Conservation (phyloP, 768 basidiomycete species). For the Trametes cinnabarina region DNA sequence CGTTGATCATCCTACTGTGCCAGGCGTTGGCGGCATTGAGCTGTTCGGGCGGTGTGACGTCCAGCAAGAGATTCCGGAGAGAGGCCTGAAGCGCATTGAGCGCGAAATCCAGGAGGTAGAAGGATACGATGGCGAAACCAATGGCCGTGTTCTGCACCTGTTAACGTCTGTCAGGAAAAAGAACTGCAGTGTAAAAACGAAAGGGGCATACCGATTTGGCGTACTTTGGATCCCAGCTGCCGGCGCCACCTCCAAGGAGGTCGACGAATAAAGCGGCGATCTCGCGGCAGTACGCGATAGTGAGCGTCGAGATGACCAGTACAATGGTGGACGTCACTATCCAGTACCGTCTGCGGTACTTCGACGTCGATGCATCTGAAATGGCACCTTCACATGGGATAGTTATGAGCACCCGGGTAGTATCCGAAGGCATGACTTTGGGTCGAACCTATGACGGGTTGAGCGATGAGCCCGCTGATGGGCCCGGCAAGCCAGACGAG, state of each 20-base stretch:
- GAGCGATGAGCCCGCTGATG: slow-evolving; percentile 91
- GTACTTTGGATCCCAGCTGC: slow-evolving; percentile 84
- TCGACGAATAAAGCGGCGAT: slow-evolving; percentile 76
- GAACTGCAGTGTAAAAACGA: neutral
- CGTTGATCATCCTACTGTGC: slow-evolving; percentile 94
- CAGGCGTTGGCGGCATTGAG: slow-evolving; percentile 95
- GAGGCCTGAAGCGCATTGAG: slow-evolving; percentile 94
- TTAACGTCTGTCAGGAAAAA: neutral
- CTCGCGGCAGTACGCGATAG: slow-evolving; percentile 79
- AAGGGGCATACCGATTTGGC: slow-evolving; percentile 49
- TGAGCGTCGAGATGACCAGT: slow-evolving; percentile 73
- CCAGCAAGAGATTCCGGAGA: slow-evolving; percentile 88
- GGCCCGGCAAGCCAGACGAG: slow-evolving; percentile 96
- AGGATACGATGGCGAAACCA: slow-evolving; percentile 80
- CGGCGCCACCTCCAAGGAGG: slow-evolving; percentile 67
- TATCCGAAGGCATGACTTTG: too few species aligned
- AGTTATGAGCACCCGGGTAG: neutral
- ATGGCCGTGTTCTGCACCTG: slow-evolving; percentile 75
- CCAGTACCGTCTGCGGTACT: slow-evolving; percentile 91
- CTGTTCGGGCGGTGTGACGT: slow-evolving; percentile 85
- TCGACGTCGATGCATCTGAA: slow-evolving; percentile 90
- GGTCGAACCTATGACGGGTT: slow-evolving; percentile 99
- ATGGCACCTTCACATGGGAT: slow-evolving; percentile 65
- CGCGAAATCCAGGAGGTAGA: slow-evolving; percentile 96
- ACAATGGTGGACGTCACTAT: slow-evolving; percentile 83